Conservation (phyloP, 2,329 filamentous ascomycete genomes). For the Fusarium compactum region DNA sequence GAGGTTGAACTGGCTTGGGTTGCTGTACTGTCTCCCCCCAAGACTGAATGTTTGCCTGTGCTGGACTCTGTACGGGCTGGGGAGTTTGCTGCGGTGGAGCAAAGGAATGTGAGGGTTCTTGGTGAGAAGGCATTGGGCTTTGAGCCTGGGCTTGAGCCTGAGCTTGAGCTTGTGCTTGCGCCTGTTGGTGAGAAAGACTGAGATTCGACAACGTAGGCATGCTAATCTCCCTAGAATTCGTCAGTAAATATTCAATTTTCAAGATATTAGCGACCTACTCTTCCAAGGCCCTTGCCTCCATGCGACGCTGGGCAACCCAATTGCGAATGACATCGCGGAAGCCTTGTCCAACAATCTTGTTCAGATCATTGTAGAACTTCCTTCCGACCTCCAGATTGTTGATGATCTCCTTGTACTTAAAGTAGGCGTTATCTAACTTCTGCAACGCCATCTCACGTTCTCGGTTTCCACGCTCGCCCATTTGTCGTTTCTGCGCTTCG, state of each 20-base stretch:
- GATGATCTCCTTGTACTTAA: conserved; percentile 96
- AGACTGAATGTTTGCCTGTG: conserved; percentile 68
- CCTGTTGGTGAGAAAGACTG: conserved; percentile 51
- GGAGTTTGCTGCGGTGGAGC: conserved; percentile 28
- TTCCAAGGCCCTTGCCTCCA: conserved; percentile 84
- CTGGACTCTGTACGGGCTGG: conserved; percentile 45
- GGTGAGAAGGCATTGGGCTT: conserved; percentile 29
- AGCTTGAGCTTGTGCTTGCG: conserved; percentile 8
- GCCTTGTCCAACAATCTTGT: conserved; percentile 80
- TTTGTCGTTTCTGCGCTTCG: conserved; percentile 74
- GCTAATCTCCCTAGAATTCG: conserved; percentile 58
- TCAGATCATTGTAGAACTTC: conserved; percentile 97
- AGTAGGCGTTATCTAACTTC: conserved; percentile 88
- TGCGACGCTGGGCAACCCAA: conserved; percentile 83
- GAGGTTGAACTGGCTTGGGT: conserved; percentile 61
- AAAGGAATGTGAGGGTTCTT: conserved; percentile 27
- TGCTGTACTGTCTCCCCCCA: conserved; percentile 71
- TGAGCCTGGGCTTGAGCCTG: conserved; percentile 26
- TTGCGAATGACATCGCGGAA: conserved; percentile 83
- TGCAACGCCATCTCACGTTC: conserved; percentile 91
- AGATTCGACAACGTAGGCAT: conserved; percentile 65
- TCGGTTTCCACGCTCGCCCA: conserved; percentile 69
- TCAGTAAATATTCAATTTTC: conserved; percentile 9
- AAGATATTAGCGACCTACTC: conserved; percentile 63
- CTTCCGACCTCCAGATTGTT: conserved; percentile 90